These are phyloP conservation scores for Emericellopsis atlantica DNA, from an alignment of 2,329 filamentous ascomycete species.

Conservation along the genomic window DNA sequence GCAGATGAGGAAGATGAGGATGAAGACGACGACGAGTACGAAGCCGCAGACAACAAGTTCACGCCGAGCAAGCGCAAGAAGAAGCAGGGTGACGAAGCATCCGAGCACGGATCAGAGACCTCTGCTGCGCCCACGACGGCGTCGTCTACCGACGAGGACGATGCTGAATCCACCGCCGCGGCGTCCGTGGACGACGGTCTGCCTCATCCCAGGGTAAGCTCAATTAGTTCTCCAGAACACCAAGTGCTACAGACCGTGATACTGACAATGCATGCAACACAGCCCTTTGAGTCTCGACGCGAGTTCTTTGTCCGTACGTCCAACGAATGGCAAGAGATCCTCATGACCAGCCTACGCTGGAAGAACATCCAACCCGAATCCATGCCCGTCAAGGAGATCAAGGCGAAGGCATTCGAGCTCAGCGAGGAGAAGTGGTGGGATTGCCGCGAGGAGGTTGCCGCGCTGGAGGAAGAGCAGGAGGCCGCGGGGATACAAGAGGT, in stretches of 20 bases:
- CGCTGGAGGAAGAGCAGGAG: constrained; percentile 90
- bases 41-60: constrained; percentile 23
- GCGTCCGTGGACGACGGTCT: constrained; percentile 55
- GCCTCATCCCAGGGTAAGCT: constrained; percentile 51
- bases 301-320: constrained; percentile 88
- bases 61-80: constrained; percentile 46
- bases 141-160: constrained; percentile 25
- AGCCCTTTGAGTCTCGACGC: constrained; percentile 79
- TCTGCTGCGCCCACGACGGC: constrained; percentile 8
- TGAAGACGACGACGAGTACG: constrained; percentile 35
- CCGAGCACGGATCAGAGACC: constrained; percentile 19
- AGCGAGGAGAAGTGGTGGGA: constrained; percentile 99
- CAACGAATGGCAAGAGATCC: constrained; percentile 78
- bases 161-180: constrained; percentile 32
- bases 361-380: constrained; percentile 54
- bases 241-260: no score
- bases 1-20: constrained; percentile 39
- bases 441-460: constrained; percentile 83
- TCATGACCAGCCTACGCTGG: constrained; percentile 63
- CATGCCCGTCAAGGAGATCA: constrained; percentile 77
- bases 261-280: constrained; percentile 9
- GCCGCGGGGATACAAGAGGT: constrained; percentile 91
- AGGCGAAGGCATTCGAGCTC: constrained; percentile 77
- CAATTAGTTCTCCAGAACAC: background rate
- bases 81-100: constrained; percentile 32